Evolutionary conservation across 2,329 filamentous ascomycete genomes (phyloP), one percentile per base, ranked within the genome.

Genomic region (Pyrenophora teres): DNA sequence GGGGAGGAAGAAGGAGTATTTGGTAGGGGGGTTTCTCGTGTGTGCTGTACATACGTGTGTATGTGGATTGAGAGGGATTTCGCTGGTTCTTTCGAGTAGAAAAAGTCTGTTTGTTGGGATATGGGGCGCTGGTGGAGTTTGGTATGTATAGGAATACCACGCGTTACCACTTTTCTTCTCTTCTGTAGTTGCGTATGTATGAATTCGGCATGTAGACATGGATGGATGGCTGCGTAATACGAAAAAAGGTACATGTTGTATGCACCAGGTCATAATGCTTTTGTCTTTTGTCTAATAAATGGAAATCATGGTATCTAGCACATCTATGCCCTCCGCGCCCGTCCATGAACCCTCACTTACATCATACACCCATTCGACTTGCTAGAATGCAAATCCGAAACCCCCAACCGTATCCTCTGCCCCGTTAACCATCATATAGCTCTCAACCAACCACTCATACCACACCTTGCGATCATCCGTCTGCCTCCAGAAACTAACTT

Each of bases 361-460:
- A 75, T 75, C 66, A 75, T 63, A 41, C 72, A 75, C 10, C 72
- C 72, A 49, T 70, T 73, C 19, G 59, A 65, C 57, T 67, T 72
- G 50, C 72, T 75, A 2, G 71, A 74, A 48, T 75, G 72, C 51
- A 75, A 41, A 27, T 74, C 72, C 9, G 72, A 73, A 3, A 68
- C 78, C 4, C 80, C 87, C 15, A 91, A 77, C 74, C 87, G 87
- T 73, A 90, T 79, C 48, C 87, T 78, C 60, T 80, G 78, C n/a
- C 81, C 81, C 81, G 1, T 82, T 82, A 42, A 84, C 75, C 78
- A 83, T 87, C 16, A 72, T 82, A 73, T 87, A 97, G 9, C 89
- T 90, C 73, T 97, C 94, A 2, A 97, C 87, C 54, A 94, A 81
- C 94, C 94, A 99, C 73, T 99, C 94, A 73, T 99, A 99, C 95